Conservation (phyloP, 2,329 filamentous ascomycete genomes). For the Neonectria magnoliae region DNA sequence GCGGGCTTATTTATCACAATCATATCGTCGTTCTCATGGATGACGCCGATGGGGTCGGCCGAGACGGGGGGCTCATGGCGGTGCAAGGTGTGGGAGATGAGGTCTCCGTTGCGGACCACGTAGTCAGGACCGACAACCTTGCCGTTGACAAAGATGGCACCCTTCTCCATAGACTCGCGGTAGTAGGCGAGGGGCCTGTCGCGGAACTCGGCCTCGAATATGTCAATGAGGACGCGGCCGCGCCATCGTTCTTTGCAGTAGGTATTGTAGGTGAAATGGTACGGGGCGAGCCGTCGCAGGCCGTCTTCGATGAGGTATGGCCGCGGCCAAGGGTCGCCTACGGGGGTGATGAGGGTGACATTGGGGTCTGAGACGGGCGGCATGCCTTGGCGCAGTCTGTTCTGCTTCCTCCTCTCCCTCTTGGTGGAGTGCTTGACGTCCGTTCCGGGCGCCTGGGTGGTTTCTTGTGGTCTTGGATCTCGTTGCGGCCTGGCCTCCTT, state of each 20-base stretch:
- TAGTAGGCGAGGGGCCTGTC: constrained; percentile 91
- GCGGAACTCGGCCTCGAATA: constrained; percentile 92
- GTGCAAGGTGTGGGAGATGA: constrained; percentile 93
- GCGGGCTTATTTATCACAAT: constrained; percentile 98
- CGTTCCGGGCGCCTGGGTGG: constrained; percentile 13
- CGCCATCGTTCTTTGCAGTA: constrained; percentile 95
- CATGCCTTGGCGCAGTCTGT: constrained; percentile 22
- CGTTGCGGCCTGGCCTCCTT: background rate
- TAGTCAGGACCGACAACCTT: constrained; percentile 74
- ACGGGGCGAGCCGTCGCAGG: constrained; percentile 83
- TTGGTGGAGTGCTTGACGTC: constrained; percentile 2
- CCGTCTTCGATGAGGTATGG: constrained; percentile 89
- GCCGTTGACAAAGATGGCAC: constrained; percentile 83
- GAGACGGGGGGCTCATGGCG: constrained; percentile 96
- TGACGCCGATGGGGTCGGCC: constrained; percentile 78
- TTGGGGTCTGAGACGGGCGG: constrained; percentile 33
- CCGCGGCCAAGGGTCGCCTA: constrained; percentile 57
- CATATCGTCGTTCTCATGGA: constrained; percentile 92
- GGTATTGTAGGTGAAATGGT: constrained; percentile 95
- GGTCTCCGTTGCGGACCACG: constrained; percentile 85
- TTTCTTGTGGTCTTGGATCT: constrained; percentile 13
- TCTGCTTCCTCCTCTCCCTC: constrained; percentile 24
- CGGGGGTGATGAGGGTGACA: constrained; percentile 46
- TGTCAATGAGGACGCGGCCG: constrained; percentile 80
- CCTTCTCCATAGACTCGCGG: constrained; percentile 81